Conservation (phyloP, 768 basidiomycete species). For the Tylopilus intermedius region DNA sequence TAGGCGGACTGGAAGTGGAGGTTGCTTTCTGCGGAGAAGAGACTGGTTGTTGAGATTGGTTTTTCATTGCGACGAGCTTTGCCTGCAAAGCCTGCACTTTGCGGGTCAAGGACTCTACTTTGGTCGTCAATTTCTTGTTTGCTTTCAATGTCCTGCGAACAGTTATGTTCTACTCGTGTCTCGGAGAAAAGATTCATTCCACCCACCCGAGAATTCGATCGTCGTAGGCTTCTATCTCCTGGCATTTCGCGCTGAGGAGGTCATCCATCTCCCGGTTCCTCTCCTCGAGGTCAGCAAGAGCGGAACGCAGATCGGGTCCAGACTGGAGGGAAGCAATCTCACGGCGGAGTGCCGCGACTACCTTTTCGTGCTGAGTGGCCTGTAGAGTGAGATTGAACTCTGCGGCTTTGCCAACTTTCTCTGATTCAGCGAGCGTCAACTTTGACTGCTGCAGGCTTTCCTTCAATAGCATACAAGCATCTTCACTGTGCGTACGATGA, state of each 20-base stretch:
- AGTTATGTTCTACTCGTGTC: slow-evolving; percentile 1
- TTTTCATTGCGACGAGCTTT: slow-evolving; percentile 56
- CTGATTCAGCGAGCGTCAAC: slow-evolving; percentile 44
- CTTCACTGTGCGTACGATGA: slow-evolving; percentile 40
- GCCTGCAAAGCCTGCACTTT: slow-evolving; percentile 70
- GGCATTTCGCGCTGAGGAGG: slow-evolving; percentile 59
- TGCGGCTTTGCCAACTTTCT: slow-evolving; percentile 55
- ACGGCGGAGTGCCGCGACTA: slow-evolving; percentile 51
- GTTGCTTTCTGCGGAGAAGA: slow-evolving; percentile 7
- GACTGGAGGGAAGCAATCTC: slow-evolving; percentile 51
- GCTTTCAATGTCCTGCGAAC: slow-evolving; percentile 63
- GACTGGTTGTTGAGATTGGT: slow-evolving; percentile 23
- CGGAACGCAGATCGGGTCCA: slow-evolving; percentile 51
- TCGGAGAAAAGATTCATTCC: slow-evolving; percentile 1
- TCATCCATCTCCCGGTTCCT: slow-evolving; percentile 74
- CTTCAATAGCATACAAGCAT: slow-evolving; percentile 36
- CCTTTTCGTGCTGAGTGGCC: slow-evolving; percentile 62
- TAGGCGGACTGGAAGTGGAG: slow-evolving; percentile 13
- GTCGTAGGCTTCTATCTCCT: slow-evolving; percentile 81
- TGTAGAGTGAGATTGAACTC: slow-evolving; percentile 65
- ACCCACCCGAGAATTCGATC: slow-evolving; percentile 71
- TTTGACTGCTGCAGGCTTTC: slow-evolving; percentile 39
- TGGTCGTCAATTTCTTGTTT: slow-evolving; percentile 68
- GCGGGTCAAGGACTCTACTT: slow-evolving; percentile 55
- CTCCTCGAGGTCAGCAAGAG: slow-evolving; percentile 58